A percentile compares a stretch with the other conserved stretches of the same genome.
Conservation (phyloP, 257 asterid species). For the Cruciata laevipes region DNA sequence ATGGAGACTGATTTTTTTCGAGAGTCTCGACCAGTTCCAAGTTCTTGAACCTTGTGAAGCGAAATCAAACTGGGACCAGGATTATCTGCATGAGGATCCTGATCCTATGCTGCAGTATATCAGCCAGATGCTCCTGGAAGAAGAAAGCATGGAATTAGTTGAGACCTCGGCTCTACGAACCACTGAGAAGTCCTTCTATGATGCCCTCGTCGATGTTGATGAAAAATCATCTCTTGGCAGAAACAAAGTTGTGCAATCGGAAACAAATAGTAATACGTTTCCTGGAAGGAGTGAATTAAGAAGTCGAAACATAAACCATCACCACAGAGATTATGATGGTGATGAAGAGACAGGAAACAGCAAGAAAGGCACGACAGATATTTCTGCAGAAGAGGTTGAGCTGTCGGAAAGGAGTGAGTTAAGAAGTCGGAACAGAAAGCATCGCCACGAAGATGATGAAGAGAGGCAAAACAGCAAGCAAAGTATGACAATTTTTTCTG, state of each 20-base stretch:
- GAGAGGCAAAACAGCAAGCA: constrained; percentile 42
- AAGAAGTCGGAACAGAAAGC: constrained; percentile 10
- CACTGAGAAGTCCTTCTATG: constrained; percentile 56
- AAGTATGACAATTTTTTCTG: constrained; percentile 30
- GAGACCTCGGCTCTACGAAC: constrained; percentile 52
- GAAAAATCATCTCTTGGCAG: not conserved
- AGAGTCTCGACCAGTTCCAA: not conserved
- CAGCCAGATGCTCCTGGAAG: constrained; percentile 63
- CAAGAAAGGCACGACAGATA: too few species aligned
- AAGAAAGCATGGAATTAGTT: constrained; percentile 49
- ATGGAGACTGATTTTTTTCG: not conserved
- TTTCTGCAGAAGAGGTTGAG: too few species aligned
- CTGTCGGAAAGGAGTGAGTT: too few species aligned
- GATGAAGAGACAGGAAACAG: too few species aligned
- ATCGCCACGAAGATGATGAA: constrained; percentile 33
- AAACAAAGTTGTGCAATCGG: not conserved
- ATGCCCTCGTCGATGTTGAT: constrained; percentile 26
- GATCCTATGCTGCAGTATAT: constrained; percentile 42
- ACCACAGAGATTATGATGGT: constrained; percentile 30
- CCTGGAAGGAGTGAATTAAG: not conserved
- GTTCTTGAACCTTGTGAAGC: not conserved
- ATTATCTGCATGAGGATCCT: constrained; percentile 2
- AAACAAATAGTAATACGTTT: not conserved
- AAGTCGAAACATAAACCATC: constrained; percentile 45
- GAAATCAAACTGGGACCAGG: not conserved